A percentile compares a stretch with the other conserved stretches of the same genome.
These are phyloP conservation scores for Phylloporus sp. DNA, from an alignment of 768 basidiomycete species.

Conservation along the genomic window DNA sequence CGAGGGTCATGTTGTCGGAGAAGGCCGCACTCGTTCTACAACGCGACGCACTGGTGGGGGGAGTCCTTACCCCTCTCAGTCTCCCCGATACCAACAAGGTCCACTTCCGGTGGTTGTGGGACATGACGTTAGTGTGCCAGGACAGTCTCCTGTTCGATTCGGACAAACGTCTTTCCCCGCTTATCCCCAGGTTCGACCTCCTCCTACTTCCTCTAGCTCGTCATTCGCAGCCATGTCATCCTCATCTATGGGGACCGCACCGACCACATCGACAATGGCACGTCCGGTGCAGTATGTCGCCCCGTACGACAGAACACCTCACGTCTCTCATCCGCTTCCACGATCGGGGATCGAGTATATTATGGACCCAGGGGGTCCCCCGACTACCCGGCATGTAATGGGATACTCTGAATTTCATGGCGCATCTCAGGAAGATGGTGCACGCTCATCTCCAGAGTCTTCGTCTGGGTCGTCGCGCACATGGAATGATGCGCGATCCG, in stretches of 20 bases:
- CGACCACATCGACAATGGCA: not conserved
- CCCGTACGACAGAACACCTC: conserved; percentile 7
- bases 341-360: conserved; percentile 16
- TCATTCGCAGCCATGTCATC: conserved; percentile 11
- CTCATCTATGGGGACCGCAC: not conserved
- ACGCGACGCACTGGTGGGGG: conserved; percentile 20
- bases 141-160: conserved; percentile 14
- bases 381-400: conserved; percentile 6
- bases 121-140: conserved; percentile 8
- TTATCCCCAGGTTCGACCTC: conserved; percentile 5
- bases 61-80: conserved; percentile 29
- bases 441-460: conserved; percentile 7
- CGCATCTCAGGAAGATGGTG: not conserved
- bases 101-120: conserved; percentile 12
- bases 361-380: conserved; percentile 3
- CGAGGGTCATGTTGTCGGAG: conserved; percentile 34
- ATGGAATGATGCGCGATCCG: conserved; percentile 10
- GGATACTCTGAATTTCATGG: conserved; percentile 4
- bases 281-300: not conserved
- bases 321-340: conserved; percentile 1
- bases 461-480: conserved; percentile 19
- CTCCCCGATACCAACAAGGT: conserved; percentile 25
- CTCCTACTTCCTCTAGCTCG: not conserved
- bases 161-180: conserved; percentile 21
- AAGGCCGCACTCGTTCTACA: conserved; percentile 27